Conservation (phyloP, 495 filamentous ascomycete genomes). For the Penicillium desertorum region DNA sequence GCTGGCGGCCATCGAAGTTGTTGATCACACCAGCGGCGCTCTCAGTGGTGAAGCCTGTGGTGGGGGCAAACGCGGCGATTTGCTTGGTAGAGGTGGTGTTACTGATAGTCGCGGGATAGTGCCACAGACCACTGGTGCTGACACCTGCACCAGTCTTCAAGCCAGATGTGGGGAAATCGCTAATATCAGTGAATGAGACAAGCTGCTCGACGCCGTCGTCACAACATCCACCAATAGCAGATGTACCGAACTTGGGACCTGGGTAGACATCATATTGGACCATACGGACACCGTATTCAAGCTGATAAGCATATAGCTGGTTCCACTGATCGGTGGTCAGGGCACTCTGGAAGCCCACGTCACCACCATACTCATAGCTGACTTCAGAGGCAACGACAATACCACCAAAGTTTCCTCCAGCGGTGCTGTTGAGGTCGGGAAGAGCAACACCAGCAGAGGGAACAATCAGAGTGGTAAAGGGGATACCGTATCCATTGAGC, state of each 20-base stretch:
- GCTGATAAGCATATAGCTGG: constrained; percentile 57
- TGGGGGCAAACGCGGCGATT: constrained; percentile 52
- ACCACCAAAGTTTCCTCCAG: constrained; percentile 55
- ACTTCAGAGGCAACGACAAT: constrained; percentile 58
- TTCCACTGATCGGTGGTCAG: constrained; percentile 58
- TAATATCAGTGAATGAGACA: constrained; percentile 48
- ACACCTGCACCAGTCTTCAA: constrained; percentile 50
- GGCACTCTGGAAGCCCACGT: constrained; percentile 49
- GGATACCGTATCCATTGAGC: constrained; percentile 62
- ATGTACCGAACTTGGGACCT: constrained; percentile 49
- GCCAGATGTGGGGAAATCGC: constrained; percentile 51
- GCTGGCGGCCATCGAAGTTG: constrained; percentile 54
- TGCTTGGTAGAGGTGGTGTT: constrained; percentile 52
- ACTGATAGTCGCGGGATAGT: constrained; percentile 57
- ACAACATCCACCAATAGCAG: constrained; percentile 47
- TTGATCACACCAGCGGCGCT: constrained; percentile 61
- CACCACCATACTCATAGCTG: constrained; percentile 52
- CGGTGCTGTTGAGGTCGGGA: constrained; percentile 49
- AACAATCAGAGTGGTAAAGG: constrained; percentile 54
- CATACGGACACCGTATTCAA: constrained; percentile 58
- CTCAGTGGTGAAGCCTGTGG: constrained; percentile 24
- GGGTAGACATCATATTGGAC: constrained; percentile 60
- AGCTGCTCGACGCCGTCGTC: constrained; percentile 51
- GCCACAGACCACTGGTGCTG: constrained; percentile 55
- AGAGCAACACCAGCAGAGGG: constrained; percentile 52